Percentiles rank a stretch among this genome's conserved stretches.
Conservation (phyloP, 345 rosid species). For the Reutealis trisperma region DNA sequence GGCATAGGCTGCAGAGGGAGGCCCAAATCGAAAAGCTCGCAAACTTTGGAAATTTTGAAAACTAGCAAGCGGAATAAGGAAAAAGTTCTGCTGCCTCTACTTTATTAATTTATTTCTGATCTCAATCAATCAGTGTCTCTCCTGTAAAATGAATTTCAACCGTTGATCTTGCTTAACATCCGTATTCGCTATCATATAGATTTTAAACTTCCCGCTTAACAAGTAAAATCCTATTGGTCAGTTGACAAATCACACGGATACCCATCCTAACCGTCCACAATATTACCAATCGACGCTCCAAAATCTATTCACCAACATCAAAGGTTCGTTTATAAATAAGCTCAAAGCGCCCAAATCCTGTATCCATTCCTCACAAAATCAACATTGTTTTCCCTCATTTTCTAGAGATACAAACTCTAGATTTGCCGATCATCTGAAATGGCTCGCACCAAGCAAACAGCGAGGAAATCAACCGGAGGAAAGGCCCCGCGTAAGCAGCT, state of each 20-base stretch:
- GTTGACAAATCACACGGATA: constrained; percentile 24
- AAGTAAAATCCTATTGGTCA: constrained; percentile 4
- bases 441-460: constrained; percentile 34
- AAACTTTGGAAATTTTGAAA: too few species aligned
- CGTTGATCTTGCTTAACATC: background rate
- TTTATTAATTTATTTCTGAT: too few species aligned
- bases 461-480: constrained; percentile 29
- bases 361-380: too few species aligned
- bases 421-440: background rate
- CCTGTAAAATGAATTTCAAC: background rate
- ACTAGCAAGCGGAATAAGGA: too few species aligned
- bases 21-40: too few species aligned
- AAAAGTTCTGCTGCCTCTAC: too few species aligned
- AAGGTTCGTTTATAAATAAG: constrained; percentile 1
- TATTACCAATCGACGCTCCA: background rate
- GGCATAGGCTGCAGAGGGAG: too few species aligned
- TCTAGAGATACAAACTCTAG: background rate
- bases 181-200: background rate
- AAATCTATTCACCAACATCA: background rate
- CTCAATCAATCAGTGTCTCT: background rate
- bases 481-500: constrained; percentile 32
- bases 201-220: background rate
- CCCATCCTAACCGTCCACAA: constrained; percentile 25
- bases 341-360: background rate
- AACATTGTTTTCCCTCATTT: too few species aligned